Base-by-base conservation (phyloP, 371 early-diverging fungal genomes). In the Lichtheimia corymbifera region DNA sequence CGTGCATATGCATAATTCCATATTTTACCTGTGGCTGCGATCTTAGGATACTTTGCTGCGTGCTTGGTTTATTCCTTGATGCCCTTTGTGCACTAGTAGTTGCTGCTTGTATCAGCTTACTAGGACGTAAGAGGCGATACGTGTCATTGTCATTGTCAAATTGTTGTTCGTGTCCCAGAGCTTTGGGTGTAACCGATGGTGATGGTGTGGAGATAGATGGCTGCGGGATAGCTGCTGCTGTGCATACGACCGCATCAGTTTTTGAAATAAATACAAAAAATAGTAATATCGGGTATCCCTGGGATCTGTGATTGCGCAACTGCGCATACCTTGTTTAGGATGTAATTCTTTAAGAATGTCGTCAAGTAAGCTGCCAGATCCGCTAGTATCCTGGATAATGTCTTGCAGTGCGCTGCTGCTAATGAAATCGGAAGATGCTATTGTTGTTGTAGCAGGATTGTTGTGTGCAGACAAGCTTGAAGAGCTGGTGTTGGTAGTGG, bases 331-430 rank as follows among this genome's bases (percentile, higher is more conserved):
- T 47, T 47, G 18, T 18, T 47, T 47, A n/a, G 45, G 45, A 15
- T 25, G 45, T 45, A 56, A 44, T 56, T 56, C 57, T n/a, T 27
- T 56, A 9, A 44, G 17, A 25, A 56, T 56, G 24, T 56, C 57
- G 24, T 56, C 57, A n/a, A 56, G 22, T 24, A 56, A 45, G 43
- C 57, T 56, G 4, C 57, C 57, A 13, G 14, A 18, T 15, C 25
- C 57, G 1, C 57, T 44, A 3, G 14, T 43, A 4, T 56, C 57
- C 15, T 42, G 22, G 28, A 56, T 56, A 18, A 56, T 56, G 28
- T 22, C 57, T 17, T 27, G 22, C 4, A 56, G 25, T 15, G 45
- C 27, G 41, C 57, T 56, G 6, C 45, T 56, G 1, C 57, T 56
- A 15, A 56, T 27, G 25, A 56, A 56, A 24, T 56, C 54, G 17